Base-by-base conservation (phyloP, 225 moss, liverwort and hornwort genomes). In the Rhytidiadelphus loreus region DNA sequence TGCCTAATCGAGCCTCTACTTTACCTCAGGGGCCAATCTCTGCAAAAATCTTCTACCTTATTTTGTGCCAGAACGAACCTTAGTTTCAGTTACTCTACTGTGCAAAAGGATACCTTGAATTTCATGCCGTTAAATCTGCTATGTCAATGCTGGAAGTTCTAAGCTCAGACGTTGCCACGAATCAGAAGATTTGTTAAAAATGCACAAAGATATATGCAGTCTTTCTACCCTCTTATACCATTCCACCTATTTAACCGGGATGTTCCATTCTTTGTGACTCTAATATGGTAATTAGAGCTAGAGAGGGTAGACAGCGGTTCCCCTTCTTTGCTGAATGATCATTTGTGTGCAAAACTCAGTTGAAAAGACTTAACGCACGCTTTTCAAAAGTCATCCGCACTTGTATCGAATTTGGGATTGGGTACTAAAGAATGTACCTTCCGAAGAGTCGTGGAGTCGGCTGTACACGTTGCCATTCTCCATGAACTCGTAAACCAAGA, bases 401-500 rank as follows among this genome's bases (percentile, higher is more conserved):
- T 60, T 55, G 21, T 22, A 15, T 41, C 55, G 75, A 74, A 20
- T 44, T 25, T 60, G 74, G 48, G 25, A 46, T 23, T 26, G 30
- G 13, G 13, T 21, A 9, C 16, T 53, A 30, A 71, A 21, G 87
- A 79, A n/a, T 18, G 61, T 87, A 94, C 95, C 96, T 91, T 95
- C 93, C 1, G 95, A 92, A 20, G 90, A 41, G 89, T 95, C 96
- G 83, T 98, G 97, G 16, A 98, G 91, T 91, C 95, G 91, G 9
- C 80, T 79, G 74, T 90, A 92, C 10, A 98, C 86, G 80, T 96
- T 92, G 35, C 95, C 95, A 75, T 98, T 96, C n/a, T 95, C 93
- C 95, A 98, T 96, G 76, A 87, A 94, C n/a, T 96, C 93, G 69
- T 97, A 95, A 56, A 98, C 91, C 43, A 98, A 83, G 53, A 98